A percentile compares a stretch with the other conserved stretches of the same genome.
phyloP scores from a whole-genome alignment of 2,329 filamentous ascomycete species.

The Monosporascus sp. region DNA sequence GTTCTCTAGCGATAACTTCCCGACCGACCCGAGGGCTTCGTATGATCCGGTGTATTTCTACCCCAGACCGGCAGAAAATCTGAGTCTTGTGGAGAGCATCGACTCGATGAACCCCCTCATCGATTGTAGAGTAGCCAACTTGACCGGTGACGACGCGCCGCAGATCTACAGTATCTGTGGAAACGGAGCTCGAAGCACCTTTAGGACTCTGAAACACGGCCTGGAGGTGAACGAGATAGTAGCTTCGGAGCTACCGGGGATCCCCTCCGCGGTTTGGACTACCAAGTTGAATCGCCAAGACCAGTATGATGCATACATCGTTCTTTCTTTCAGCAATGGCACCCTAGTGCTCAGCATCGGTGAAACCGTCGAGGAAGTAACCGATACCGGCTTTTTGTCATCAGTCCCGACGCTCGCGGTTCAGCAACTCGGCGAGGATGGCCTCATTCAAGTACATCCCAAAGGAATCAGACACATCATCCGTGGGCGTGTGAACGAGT shows the following conservation, averaged over 20 bases:
- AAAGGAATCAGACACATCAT: constrained; percentile 90
- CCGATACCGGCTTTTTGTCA: constrained; percentile 85
- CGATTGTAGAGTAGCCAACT: constrained; percentile 85
- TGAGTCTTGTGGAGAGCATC: constrained; percentile 79
- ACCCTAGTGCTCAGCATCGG: constrained; percentile 93
- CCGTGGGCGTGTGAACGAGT: constrained; percentile 77
- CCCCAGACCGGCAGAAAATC: constrained; percentile 71
- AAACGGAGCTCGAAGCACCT: constrained; percentile 80
- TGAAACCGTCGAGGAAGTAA: constrained; percentile 93
- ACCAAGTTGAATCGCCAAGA: constrained; percentile 79
- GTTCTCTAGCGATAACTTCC: constrained; percentile 77
- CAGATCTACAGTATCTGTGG: constrained; percentile 95
- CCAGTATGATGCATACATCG: constrained; percentile 87
- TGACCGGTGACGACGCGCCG: constrained; percentile 87
- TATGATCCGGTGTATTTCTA: constrained; percentile 82
- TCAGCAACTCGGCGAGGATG: constrained; percentile 89
- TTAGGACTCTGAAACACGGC: constrained; percentile 88
- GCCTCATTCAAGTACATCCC: constrained; percentile 91
- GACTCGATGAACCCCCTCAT: constrained; percentile 87
- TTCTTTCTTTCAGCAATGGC: constrained; percentile 86
- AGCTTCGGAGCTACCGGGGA: constrained; percentile 83
- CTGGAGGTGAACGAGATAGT: constrained; percentile 92
- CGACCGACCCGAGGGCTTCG: constrained; percentile 64
- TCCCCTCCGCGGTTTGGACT: constrained; percentile 92
- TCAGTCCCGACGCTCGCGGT: constrained; percentile 86